phyloP scores from a whole-genome alignment of 2,329 filamentous ascomycete genomes.

The Calonectria pseudoturangicola region DNA sequence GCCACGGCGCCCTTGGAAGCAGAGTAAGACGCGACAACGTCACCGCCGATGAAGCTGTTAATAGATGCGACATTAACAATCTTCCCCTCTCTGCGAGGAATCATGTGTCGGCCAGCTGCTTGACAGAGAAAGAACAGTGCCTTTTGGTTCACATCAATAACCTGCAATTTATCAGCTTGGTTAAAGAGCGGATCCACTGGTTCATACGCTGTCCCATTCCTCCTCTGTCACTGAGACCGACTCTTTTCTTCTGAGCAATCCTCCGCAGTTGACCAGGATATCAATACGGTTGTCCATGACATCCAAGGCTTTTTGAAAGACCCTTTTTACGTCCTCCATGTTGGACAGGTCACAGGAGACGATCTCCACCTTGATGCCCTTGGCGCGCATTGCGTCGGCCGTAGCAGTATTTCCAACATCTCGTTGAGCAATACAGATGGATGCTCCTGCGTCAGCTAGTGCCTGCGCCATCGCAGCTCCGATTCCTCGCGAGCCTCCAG shows the following conservation, averaged over 20 bases:
- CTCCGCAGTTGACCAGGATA: conserved; percentile 39
- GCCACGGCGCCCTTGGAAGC: conserved; percentile 40
- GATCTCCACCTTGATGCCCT: conserved; percentile 9
- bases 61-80: conserved; percentile 39
- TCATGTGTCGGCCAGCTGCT: conserved; percentile 35
- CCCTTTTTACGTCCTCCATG: conserved; percentile 31
- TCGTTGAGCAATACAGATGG: conserved; percentile 36
- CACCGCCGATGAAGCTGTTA: conserved; percentile 36
- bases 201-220: conserved; percentile 34
- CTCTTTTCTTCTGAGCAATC: conserved; percentile 30
- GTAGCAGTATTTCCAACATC: conserved; percentile 25
- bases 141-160: conserved; percentile 37
- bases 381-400: conserved; percentile 33
- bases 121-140: conserved; percentile 40
- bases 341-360: conserved; percentile 32
- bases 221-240: conserved; percentile 19
- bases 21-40: conserved; percentile 25
- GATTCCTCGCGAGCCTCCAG: conserved; percentile 35
- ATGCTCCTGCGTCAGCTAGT: conserved; percentile 34
- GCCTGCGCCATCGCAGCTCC: conserved; percentile 32
- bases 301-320: conserved; percentile 34
- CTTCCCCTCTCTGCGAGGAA: conserved; percentile 33
- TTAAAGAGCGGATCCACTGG: rapidly evolving
- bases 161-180: conserved; percentile 5
- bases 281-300: conserved; percentile 33